Evolutionary conservation across 768 basidiomycete genomes (phyloP).

Genomic region (Clavaria fumosa): DNA sequence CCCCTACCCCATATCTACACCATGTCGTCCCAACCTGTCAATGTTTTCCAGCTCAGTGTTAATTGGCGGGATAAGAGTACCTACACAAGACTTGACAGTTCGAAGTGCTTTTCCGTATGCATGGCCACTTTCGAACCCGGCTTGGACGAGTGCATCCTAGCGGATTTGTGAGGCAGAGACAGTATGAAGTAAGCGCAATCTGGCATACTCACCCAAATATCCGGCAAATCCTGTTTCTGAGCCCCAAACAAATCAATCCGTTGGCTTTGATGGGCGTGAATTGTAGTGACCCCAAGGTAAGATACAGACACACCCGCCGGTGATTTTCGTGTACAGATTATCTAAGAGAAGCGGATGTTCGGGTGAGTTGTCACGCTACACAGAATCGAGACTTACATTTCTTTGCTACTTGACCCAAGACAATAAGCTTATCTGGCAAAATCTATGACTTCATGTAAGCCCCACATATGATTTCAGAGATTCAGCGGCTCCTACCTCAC

Average conservation of each 20-base stretch:
- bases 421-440: constrained; percentile 51
- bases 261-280: constrained; percentile 24
- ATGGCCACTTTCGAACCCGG: constrained; percentile 65
- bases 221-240: constrained; percentile 49
- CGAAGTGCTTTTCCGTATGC: constrained; percentile 56
- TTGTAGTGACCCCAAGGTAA: not conserved
- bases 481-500: constrained; percentile 28
- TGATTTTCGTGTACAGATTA: constrained; percentile 42
- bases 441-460: too few relatives aligned
- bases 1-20: constrained; percentile 62
- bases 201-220: constrained; percentile 25
- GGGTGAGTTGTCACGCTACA: too few relatives aligned
- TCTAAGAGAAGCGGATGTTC: too few relatives aligned
- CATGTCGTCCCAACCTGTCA: constrained; percentile 10
- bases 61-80: constrained; percentile 35
- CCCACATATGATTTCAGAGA: constrained; percentile 18
- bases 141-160: constrained; percentile 39
- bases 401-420: constrained; percentile 47
- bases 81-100: constrained; percentile 69
- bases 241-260: constrained; percentile 64
- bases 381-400: too few relatives aligned
- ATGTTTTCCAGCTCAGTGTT: not conserved
- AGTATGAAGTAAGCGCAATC: not conserved
- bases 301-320: not conserved
- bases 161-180: constrained; percentile 14